phyloP scores from a whole-genome alignment of 768 basidiomycete genomes.

The Naganishia antarctica region DNA sequence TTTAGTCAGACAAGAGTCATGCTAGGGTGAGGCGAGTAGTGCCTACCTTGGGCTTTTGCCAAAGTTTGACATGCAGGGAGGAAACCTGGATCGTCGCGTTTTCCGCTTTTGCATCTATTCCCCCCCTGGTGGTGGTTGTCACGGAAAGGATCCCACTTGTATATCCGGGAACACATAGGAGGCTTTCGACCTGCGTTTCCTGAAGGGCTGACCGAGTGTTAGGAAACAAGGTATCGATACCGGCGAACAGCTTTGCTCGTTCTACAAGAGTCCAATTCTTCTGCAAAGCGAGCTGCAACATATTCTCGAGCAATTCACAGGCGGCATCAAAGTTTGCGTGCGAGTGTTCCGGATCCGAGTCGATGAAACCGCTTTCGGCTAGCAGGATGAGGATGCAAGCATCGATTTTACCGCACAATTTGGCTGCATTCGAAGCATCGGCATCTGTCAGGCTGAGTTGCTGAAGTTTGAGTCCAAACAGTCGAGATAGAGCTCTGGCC shows the following conservation, averaged over 20 bases:
- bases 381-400: slow-evolving; percentile 8
- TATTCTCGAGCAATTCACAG: slow-evolving; percentile 2
- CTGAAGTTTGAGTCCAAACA: not conserved
- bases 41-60: slow-evolving; percentile 13
- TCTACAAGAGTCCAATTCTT: slow-evolving; percentile 2
- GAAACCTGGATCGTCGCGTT: not conserved
- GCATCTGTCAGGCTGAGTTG: slow-evolving; percentile 53
- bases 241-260: not conserved
- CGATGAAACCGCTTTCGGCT: slow-evolving; percentile 16
- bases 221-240: not conserved
- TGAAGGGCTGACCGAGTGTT: not conserved
- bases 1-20: no score
- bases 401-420: slow-evolving; percentile 14
- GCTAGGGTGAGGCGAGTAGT: no score
- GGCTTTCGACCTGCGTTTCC: not conserved
- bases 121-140: no score
- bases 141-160: not conserved
- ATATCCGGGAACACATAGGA: not conserved
- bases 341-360: slow-evolving; percentile 3
- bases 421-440: slow-evolving; percentile 47
- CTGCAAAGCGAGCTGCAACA: not conserved
- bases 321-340: slow-evolving; percentile 1
- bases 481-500: slow-evolving; percentile 10
- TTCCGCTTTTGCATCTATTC: not conserved
- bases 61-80: not conserved